Conservation (phyloP, 306 rosid species). For the Dryas drummondii region DNA sequence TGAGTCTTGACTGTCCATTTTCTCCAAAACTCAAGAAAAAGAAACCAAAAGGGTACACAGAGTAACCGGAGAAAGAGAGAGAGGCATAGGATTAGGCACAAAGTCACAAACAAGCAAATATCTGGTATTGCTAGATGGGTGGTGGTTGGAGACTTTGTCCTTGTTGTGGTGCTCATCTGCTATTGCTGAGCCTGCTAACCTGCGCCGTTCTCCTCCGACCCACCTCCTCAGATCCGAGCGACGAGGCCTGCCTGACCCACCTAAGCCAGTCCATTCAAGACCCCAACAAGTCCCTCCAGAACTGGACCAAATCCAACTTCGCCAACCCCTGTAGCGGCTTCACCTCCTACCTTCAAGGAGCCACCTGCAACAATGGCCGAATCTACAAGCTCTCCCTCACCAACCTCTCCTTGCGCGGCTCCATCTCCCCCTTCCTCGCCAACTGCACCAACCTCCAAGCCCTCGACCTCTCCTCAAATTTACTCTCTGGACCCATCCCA, state of each 20-base stretch:
- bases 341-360: conserved; percentile 69
- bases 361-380: conserved; percentile 90
- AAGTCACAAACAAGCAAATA: no score
- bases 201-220: conserved; percentile 30
- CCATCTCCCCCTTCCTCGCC: conserved; percentile 77
- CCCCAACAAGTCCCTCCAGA: conserved; percentile 49
- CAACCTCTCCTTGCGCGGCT: conserved; percentile 60
- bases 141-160: background rate
- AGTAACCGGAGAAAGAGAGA: background rate
- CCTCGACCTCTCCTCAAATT: conserved; percentile 86
- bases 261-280: conserved; percentile 64
- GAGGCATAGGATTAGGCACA: no score
- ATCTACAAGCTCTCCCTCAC: conserved; percentile 88
- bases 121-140: conserved; percentile 14
- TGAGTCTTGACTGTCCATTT: background rate
- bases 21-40: background rate
- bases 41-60: background rate
- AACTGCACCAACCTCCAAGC: conserved; percentile 94
- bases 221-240: conserved; percentile 75
- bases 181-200: conserved; percentile 28
- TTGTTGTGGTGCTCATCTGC: background rate
- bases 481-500: conserved; percentile 74
- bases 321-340: conserved; percentile 83
- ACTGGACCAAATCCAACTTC: conserved; percentile 71
- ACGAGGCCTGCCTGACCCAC: conserved; percentile 67